Base-by-base conservation (phyloP, 2,329 filamentous ascomycete species). In the Fusarium nelsonii region DNA sequence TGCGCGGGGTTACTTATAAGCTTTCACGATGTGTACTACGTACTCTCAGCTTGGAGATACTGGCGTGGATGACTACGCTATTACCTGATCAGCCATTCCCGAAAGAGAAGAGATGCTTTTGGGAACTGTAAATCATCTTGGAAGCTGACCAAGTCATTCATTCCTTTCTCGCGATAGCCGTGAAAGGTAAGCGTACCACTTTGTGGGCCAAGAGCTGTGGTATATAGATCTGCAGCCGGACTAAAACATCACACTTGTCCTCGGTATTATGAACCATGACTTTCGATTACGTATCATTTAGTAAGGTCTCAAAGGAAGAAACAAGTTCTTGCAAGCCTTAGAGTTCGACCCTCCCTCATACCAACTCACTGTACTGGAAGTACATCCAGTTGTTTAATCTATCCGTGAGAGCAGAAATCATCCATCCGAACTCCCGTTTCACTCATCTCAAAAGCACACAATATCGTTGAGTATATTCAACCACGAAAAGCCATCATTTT, bases 1-100 rank as follows among this genome's bases (percentile, higher is more conserved):
- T 59, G 57, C 54, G 68, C 33, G 61, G 68, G 54, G 52, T 45
- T 46, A 53, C 44, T 69, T 60, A 56, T 71, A 64, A 71, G 51
- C 69, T 69, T 69, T 52, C 54, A 58, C 45, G 54, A 64, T 69
- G 50, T 45, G 48, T n/a, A 32, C 57, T 63, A 48, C 26, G 48
- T 56, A 63, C 43, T 46, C 49, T 40, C 41, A 41, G 37, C 61
- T 69, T 45, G 28, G 26, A 50, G 41, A 33, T 39, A 59, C 23
- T 65, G 44, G 63, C 65, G 68, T 55, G 53, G 40, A 57, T 68
- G 64, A 58, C 63, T 53, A 59, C 46, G 44, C 39, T 55, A 40
- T 61, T 59, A 64, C 49, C 48, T 44, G 49, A 69, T 33, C 49
- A 48, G 34, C 56, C 36, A 51, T 58, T 41, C 37, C 67, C 58